These are phyloP conservation scores for Pseudonitzschia delicatissima DNA, from an alignment of 108 stramenopile species.

Conservation along the genomic window DNA sequence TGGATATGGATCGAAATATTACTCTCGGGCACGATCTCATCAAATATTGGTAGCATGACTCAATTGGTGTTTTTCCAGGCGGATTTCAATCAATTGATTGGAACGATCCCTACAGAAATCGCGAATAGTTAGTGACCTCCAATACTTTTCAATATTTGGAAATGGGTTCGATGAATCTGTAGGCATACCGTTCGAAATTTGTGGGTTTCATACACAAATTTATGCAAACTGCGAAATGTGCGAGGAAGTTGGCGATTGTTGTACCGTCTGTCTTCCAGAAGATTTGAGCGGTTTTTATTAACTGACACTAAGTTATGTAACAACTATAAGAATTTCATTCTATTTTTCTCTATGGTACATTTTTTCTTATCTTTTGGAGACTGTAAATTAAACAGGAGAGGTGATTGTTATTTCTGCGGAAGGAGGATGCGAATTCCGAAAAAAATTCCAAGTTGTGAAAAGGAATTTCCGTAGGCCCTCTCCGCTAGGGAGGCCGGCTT, in stretches of 20 bases:
- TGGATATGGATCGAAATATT: conserved; percentile 50
- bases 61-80: conserved; percentile 44
- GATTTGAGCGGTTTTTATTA: neutral
- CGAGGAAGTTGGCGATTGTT: conserved; percentile 25
- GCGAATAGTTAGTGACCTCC: conserved; percentile 31
- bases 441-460: neutral
- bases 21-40: conserved; percentile 48
- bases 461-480: neutral
- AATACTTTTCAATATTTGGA: conserved; percentile 31
- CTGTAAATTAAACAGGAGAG: too few species aligned
- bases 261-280: conserved; percentile 36
- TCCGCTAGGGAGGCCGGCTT: neutral
- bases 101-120: conserved; percentile 55
- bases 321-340: too few species aligned
- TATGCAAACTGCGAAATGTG: conserved; percentile 41
- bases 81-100: conserved; percentile 46
- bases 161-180: conserved; percentile 19
- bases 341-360: too few species aligned
- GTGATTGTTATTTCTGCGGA: neutral
- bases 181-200: conserved; percentile 23
- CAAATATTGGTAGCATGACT: conserved; percentile 42
- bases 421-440: neutral
- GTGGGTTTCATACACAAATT: conserved; percentile 25
- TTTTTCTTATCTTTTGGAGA: too few species aligned
- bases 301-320: neutral